phyloP scores from a whole-genome alignment of 371 early-diverging fungal species.

The Mortierella sp. region DNA sequence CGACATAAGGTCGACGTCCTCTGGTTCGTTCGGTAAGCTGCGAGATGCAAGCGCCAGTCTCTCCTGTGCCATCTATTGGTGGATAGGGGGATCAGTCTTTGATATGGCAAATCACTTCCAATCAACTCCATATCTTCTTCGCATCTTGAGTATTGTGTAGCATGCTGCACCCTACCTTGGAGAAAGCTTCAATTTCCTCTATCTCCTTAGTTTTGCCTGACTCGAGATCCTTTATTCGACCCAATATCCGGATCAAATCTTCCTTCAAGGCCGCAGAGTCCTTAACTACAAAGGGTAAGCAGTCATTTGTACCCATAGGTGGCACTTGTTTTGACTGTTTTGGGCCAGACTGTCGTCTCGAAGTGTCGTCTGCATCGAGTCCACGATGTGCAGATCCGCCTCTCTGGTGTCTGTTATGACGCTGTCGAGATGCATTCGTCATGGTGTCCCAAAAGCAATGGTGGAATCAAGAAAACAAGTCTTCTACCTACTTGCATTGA shows the following conservation, averaged over 20 bases:
- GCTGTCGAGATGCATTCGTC: constrained; percentile 31
- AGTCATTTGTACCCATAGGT: not conserved
- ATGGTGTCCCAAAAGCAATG: constrained; percentile 8
- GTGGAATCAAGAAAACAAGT: not conserved
- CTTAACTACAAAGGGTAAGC: not conserved
- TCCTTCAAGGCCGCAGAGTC: constrained; percentile 6
- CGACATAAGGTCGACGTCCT: constrained; percentile 26
- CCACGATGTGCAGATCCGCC: constrained; percentile 11
- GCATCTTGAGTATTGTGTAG: not conserved
- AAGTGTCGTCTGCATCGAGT: constrained; percentile 4
- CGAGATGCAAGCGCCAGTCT: constrained; percentile 22
- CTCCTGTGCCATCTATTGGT: constrained; percentile 22
- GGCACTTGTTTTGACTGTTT: not conserved
- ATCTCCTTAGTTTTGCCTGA: constrained; percentile 9
- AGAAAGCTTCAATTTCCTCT: constrained; percentile 8
- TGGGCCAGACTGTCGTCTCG: constrained; percentile 4
- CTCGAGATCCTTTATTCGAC: constrained; percentile 17
- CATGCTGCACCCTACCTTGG: constrained; percentile 6
- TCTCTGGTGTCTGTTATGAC: constrained; percentile 33
- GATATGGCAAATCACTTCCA: not conserved
- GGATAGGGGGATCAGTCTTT: not conserved
- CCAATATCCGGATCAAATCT: constrained; percentile 16
- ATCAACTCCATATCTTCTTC: too few species aligned
- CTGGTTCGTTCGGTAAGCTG: constrained; percentile 6
- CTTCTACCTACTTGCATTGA: not conserved